Evolutionary conservation across 768 basidiomycete species (phyloP), one percentile per base, ranked within the genome.

Genomic region (Sistotremastrum suecicum): DNA sequence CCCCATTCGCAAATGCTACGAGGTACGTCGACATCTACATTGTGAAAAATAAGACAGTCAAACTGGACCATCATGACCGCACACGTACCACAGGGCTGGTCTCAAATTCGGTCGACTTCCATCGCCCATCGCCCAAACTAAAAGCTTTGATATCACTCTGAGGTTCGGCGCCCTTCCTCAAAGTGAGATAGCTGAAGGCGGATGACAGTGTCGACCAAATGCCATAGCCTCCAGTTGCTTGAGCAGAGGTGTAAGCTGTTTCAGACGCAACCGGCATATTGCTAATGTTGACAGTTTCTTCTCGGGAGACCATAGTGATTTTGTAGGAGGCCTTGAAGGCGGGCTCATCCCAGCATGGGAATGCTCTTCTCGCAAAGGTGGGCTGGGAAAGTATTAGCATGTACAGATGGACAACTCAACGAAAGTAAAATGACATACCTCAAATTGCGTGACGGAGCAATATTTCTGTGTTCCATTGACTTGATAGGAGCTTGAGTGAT

Each of bases 311-410:
- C 70, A 92, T 68, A 9, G 80, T 81, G 48, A 90, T 66, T 0
- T 72, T 56, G 58, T 81, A 86, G 2, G 81, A 89, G 0, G 90
- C 83, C 61, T 97, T 97, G 53, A 92, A 69, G 36, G 76, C 69
- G 10, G 92, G 94, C 58, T 95, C 91, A 58, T 95, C 92, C 86
- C 87, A 94, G 66, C 82, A 87, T 29, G 86, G 86, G 60, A 88
- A 85, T 5, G 82, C 76, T 37, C 76, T 72, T 42, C 91, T 69
- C 5, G 92, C 91, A 48, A 80, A 80, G 37, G 86, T 94, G 37
- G 91, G 80, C 81, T 94, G 12, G 5, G 20, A 31, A n/a, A 5
- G 30, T 31, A 30, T 20, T 20, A 20, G 20, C 20, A 20, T 20
- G 20, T 20, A 2, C 20, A 20, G 20, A 20, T 20, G 20, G 47